Percentiles rank a stretch among this genome's conserved stretches.
These are phyloP conservation scores for Dendrocalamus latiflorus DNA, from an alignment of 202 grass and related monocot species.

Conservation along the genomic window DNA sequence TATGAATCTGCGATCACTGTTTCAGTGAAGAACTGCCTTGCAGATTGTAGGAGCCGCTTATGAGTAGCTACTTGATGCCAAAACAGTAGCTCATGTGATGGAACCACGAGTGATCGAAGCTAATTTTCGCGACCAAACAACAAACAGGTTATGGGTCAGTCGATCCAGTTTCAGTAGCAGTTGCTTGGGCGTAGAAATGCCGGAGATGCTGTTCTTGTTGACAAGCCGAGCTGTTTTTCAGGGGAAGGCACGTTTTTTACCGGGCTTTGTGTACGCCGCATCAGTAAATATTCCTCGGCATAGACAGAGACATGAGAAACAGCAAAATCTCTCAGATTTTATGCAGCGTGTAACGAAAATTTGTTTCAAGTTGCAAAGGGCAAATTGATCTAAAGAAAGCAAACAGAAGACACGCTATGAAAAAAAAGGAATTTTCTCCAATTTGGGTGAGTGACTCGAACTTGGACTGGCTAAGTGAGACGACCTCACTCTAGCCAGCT, in stretches of 20 bases:
- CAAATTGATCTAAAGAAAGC: not conserved
- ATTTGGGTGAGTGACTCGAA: too few relatives aligned
- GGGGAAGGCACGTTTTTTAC: not conserved
- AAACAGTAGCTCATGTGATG: not conserved
- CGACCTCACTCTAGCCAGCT: too few relatives aligned
- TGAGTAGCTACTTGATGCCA: not conserved
- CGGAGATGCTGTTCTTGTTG: not conserved
- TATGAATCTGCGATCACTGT: not conserved
- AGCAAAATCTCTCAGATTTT: not conserved
- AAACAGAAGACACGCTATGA: not conserved
- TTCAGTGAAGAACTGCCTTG: not conserved
- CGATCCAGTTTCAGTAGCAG: not conserved
- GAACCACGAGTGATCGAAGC: not conserved
- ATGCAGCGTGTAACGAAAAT: not conserved
- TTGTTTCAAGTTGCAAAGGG: not conserved
- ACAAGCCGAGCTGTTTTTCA: not conserved
- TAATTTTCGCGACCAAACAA: not conserved
- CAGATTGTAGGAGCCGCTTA: not conserved
- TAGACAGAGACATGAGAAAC: conserved; percentile 19
- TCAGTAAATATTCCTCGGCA: conserved; percentile 14
- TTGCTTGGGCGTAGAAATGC: not conserved
- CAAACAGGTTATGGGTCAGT: not conserved
- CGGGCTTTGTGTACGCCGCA: not conserved
- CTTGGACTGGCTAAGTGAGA: too few relatives aligned
- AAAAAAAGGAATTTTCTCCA: not conserved